These are phyloP conservation scores for Moesziomyces aphidis DNA, from an alignment of 1,284 basidiomycete species.

Conservation along the genomic window DNA sequence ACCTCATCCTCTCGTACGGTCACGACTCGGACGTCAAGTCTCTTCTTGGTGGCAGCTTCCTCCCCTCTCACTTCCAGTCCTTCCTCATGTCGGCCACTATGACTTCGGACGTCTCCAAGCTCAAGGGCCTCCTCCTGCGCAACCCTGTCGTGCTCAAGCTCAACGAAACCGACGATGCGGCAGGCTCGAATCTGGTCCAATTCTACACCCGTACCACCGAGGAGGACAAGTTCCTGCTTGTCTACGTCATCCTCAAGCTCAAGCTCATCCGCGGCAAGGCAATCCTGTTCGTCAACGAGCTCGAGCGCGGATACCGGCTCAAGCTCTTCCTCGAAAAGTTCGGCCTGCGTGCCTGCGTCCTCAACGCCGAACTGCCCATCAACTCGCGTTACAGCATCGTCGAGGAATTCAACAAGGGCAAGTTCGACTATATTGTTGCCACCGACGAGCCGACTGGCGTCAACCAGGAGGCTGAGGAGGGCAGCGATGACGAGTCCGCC, in stretches of 20 bases:
- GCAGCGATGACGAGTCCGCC: neutral
- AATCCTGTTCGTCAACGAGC: slow-evolving; percentile 96
- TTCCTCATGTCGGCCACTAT: slow-evolving; percentile 98
- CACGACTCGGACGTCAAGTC: slow-evolving; percentile 89
- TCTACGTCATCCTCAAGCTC: slow-evolving; percentile 93
- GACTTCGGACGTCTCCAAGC: slow-evolving; percentile 90
- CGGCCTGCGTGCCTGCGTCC: slow-evolving; percentile 93
- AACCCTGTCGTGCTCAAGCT: slow-evolving; percentile 78
- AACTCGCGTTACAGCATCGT: slow-evolving; percentile 97
- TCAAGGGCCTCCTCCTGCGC: slow-evolving; percentile 87
- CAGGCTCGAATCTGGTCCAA: slow-evolving; percentile 51
- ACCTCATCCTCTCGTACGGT: slow-evolving; percentile 96
- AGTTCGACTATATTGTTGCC: slow-evolving; percentile 98
- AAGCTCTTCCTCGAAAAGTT: slow-evolving; percentile 99
- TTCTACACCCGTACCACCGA: slow-evolving; percentile 73
- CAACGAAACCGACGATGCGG: slow-evolving; percentile 42
- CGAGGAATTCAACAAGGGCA: slow-evolving; percentile 98
- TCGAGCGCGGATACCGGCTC: slow-evolving; percentile 91
- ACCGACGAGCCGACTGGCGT: slow-evolving; percentile 79
- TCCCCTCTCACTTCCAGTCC: slow-evolving; percentile 91
- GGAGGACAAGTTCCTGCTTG: slow-evolving; percentile 93
- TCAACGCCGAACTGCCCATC: slow-evolving; percentile 94
- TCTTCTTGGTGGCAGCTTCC: slow-evolving; percentile 77
- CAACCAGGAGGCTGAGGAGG: slow-evolving; percentile 33
- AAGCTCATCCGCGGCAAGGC: slow-evolving; percentile 95